Percentiles rank a stretch among this genome's conserved stretches.
phyloP scores from a whole-genome alignment of 1,284 basidiomycete genomes.

The Anthracocystis setariae region DNA sequence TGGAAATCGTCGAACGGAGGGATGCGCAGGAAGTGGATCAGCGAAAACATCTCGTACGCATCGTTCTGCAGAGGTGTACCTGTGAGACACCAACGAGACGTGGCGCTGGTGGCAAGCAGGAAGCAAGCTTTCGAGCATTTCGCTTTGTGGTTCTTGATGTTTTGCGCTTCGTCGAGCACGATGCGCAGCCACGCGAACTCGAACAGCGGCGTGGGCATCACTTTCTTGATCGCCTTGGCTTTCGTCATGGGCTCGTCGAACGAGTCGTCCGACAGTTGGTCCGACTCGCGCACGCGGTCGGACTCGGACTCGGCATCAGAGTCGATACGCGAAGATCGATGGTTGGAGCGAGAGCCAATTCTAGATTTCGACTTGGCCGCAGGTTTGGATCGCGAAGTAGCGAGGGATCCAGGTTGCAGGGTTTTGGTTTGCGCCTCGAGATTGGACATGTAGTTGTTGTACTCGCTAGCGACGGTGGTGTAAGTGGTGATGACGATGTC shows the following conservation, averaged over 20 bases:
- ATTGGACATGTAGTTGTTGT: slow-evolving; percentile 31
- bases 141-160: slow-evolving; percentile 91
- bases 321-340: slow-evolving; percentile 12
- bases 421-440: slow-evolving; percentile 29
- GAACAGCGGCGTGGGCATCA: slow-evolving; percentile 74
- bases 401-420: slow-evolving; percentile 7
- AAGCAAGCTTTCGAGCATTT: slow-evolving; percentile 82
- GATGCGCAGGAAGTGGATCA: slow-evolving; percentile 87
- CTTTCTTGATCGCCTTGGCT: slow-evolving; percentile 69
- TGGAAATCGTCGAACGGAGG: slow-evolving; percentile 83
- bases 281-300: slow-evolving; percentile 61
- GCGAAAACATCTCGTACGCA: slow-evolving; percentile 86
- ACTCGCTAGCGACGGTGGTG: slow-evolving; percentile 58
- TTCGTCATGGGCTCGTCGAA: slow-evolving; percentile 11
- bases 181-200: slow-evolving; percentile 84
- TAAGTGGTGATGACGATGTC: slow-evolving; percentile 66
- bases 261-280: slow-evolving; percentile 64
- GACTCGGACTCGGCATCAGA: slow-evolving; percentile 36
- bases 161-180: slow-evolving; percentile 94
- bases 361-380: slow-evolving; percentile 14
- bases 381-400: slow-evolving; percentile 15
- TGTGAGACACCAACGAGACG: slow-evolving; percentile 67
- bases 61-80: slow-evolving; percentile 77
- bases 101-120: slow-evolving; percentile 71
- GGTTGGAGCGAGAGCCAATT: slow-evolving; percentile 3